A percentile compares a stretch with the other conserved stretches of the same genome.
phyloP scores from a whole-genome alignment of 192 early-diverging fungal species.

The Thoreauomyces humboldtii region DNA sequence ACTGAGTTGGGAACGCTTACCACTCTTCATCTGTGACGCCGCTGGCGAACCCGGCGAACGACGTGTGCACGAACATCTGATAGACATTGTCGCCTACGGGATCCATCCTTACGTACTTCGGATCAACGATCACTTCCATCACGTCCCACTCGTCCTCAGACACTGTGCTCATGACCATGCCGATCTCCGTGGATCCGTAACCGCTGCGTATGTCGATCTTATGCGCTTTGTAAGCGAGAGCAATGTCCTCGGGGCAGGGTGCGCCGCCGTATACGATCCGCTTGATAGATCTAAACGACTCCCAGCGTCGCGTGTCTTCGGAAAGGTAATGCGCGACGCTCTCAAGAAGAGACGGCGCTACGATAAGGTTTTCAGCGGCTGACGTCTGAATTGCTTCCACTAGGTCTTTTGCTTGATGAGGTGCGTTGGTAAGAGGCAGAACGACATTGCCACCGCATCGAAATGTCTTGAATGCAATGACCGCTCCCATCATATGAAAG shows the following conservation, averaged over 20 bases:
- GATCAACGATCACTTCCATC: not conserved
- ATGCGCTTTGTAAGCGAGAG: not conserved
- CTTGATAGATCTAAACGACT: not conserved
- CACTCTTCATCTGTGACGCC: conserved; percentile 10
- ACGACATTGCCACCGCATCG: not conserved
- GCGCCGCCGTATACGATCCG: not conserved
- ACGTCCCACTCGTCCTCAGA: not conserved
- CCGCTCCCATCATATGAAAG: conserved; percentile 1
- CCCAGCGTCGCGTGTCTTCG: not conserved
- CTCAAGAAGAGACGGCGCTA: conserved; percentile 2
- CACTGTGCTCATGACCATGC: not conserved
- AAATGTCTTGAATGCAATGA: not conserved
- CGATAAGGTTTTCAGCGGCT: not conserved
- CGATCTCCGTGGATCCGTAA: conserved; percentile 11
- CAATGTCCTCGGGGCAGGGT: conserved; percentile 3
- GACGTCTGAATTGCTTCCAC: not conserved
- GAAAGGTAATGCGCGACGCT: not conserved
- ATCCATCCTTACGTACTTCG: not conserved
- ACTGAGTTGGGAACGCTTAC: too few species aligned
- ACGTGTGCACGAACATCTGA: not conserved
- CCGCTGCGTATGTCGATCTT: not conserved
- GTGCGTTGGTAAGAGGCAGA: not conserved
- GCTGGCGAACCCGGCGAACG: conserved; percentile 1
- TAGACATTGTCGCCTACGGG: not conserved
- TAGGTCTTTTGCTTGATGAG: not conserved